Conservation (phyloP, 345 rosid species). For the Bruguiera parviflora region DNA sequence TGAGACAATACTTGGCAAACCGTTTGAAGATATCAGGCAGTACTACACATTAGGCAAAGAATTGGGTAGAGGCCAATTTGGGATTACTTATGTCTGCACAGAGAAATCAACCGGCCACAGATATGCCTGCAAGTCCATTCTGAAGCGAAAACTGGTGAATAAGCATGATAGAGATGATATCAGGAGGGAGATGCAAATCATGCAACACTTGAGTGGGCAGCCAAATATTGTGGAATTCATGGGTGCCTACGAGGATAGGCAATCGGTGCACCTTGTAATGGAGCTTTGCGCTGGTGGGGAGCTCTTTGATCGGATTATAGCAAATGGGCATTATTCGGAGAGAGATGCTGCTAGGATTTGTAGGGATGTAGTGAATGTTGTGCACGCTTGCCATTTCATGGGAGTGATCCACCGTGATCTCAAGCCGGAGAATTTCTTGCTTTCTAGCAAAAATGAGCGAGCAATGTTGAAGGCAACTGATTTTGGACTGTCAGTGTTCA, state of each 20-base stretch:
- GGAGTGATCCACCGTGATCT: conserved; percentile 87
- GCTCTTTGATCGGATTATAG: conserved; percentile 77
- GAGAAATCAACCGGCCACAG: conserved; percentile 64
- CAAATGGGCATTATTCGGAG: conserved; percentile 71
- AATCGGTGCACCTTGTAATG: conserved; percentile 81
- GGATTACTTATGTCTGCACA: conserved; percentile 66
- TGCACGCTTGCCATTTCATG: conserved; percentile 81
- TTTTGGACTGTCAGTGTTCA: conserved; percentile 80
- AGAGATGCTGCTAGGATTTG: conserved; percentile 67
- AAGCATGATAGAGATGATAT: conserved; percentile 66
- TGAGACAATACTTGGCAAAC: conserved; percentile 59
- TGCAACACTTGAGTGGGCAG: conserved; percentile 86
- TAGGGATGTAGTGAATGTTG: conserved; percentile 64
- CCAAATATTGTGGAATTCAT: conserved; percentile 72
- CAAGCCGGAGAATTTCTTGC: conserved; percentile 89
- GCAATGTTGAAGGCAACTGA: conserved; percentile 80
- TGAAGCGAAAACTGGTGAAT: conserved; percentile 62
- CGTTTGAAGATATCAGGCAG: conserved; percentile 61
- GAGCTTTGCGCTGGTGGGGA: conserved; percentile 92
- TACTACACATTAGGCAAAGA: conserved; percentile 57
- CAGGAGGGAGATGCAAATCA: conserved; percentile 68
- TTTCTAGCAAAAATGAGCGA: conserved; percentile 53
- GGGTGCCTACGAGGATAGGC: conserved; percentile 76
- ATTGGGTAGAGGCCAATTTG: conserved; percentile 83
- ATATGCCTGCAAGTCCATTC: conserved; percentile 78